phyloP scores from a whole-genome alignment of 202 grass and related monocot genomes.

The Digitaria exilis region DNA sequence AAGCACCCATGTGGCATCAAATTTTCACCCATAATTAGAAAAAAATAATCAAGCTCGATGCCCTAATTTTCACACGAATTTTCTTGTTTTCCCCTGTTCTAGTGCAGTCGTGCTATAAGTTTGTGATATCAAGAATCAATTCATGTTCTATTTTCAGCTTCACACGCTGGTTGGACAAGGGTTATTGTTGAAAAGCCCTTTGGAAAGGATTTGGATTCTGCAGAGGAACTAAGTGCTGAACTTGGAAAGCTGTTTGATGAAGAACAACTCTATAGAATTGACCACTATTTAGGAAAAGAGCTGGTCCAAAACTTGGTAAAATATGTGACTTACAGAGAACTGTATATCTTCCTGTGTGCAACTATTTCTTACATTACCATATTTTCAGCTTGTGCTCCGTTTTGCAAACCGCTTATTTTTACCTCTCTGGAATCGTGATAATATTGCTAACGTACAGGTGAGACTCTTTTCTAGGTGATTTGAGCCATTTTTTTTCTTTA shows the following conservation, averaged over 20 bases:
- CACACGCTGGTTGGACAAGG: constrained; percentile 74
- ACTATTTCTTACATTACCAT: constrained; percentile 30
- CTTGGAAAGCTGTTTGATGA: constrained; percentile 87
- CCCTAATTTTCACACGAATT: background rate
- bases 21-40: background rate
- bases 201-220: constrained; percentile 85
- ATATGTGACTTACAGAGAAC: background rate
- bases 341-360: constrained; percentile 18
- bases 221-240: constrained; percentile 86
- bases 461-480: constrained; percentile 17
- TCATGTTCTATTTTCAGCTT: constrained; percentile 57
- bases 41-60: background rate
- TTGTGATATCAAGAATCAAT: constrained; percentile 17
- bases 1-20: background rate
- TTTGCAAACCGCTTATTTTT: constrained; percentile 91
- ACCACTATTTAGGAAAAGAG: constrained; percentile 98
- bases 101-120: background rate
- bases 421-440: constrained; percentile 98
- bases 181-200: constrained; percentile 97
- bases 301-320: constrained; percentile 98
- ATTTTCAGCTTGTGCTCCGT: constrained; percentile 81
- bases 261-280: constrained; percentile 91
- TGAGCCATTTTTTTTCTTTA: constrained; percentile 8
- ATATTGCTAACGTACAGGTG: constrained; percentile 93
- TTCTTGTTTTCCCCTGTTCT: background rate